phyloP scores from a whole-genome alignment of 768 basidiomycete genomes.

The Leccinum boreale region DNA sequence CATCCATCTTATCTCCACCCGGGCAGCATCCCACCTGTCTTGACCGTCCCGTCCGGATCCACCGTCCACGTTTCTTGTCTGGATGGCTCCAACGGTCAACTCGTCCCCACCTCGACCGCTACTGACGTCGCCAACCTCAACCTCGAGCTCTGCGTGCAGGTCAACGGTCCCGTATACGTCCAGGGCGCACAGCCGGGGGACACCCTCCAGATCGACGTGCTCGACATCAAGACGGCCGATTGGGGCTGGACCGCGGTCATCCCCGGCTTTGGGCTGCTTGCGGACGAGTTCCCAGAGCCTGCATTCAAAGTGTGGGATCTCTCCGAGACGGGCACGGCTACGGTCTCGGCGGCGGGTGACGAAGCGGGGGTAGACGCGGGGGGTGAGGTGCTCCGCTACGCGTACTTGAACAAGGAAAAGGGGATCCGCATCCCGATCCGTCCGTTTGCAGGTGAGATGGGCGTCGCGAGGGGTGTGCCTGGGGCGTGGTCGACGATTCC shows the following conservation, averaged over 20 bases:
- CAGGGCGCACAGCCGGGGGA: conserved; percentile 52
- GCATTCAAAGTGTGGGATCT: conserved; percentile 56
- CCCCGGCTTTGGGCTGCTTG: conserved; percentile 56
- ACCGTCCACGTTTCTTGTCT: conserved; percentile 57
- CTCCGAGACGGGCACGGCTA: conserved; percentile 15
- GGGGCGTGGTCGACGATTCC: conserved; percentile 62
- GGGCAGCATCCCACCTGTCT: conserved; percentile 48
- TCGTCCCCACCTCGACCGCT: conserved; percentile 41
- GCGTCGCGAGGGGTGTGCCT: conserved; percentile 47
- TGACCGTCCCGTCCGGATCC: conserved; percentile 51
- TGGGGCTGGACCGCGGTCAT: conserved; percentile 66
- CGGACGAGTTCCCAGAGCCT: conserved; percentile 51
- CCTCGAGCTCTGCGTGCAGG: conserved; percentile 51
- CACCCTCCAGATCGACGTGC: conserved; percentile 56
- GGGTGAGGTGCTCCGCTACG: conserved; percentile 27
- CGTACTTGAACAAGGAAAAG: conserved; percentile 49
- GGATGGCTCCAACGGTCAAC: conserved; percentile 60
- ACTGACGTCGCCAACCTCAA: conserved; percentile 37
- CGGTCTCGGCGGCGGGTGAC: no score
- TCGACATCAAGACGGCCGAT: conserved; percentile 47
- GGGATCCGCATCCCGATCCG: conserved; percentile 48
- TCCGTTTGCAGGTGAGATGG: conserved; percentile 68
- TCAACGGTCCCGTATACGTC: conserved; percentile 58
- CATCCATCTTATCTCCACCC: not conserved
- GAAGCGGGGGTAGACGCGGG: no score